These are phyloP conservation scores for Brassica nigra DNA, from an alignment of 345 rosid species.

Conservation along the genomic window DNA sequence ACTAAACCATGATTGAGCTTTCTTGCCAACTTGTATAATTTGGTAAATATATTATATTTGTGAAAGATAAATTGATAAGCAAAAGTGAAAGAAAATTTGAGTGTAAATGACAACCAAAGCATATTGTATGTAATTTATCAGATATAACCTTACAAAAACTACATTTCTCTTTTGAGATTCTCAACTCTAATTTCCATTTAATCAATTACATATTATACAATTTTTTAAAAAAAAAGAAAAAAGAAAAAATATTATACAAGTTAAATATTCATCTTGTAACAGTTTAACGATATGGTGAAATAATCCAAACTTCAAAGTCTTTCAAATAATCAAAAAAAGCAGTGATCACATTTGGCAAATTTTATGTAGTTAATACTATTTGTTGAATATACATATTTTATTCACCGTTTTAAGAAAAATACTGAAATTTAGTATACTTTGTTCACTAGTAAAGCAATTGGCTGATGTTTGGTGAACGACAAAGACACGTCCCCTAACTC, in stretches of 20 bases:
- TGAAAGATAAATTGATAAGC: neutral
- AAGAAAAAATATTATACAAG: neutral
- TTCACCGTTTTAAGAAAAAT: neutral
- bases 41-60: neutral
- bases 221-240: no score
- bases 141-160: neutral
- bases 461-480: conserved; percentile 25
- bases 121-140: neutral
- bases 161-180: neutral
- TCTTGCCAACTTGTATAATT: neutral
- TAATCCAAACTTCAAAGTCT: neutral
- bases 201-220: neutral
- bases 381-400: neutral
- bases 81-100: neutral
- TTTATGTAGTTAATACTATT: neutral
- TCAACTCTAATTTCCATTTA: neutral
- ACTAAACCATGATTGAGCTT: neutral
- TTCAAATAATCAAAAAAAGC: neutral
- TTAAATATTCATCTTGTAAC: neutral
- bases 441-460: conserved; percentile 27
- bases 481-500: conserved; percentile 31
- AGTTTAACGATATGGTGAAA: neutral
- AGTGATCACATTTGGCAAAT: neutral
- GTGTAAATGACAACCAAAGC: neutral
- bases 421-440: neutral